Conservation (phyloP, 2,329 filamentous ascomycete genomes). For the Venturia oleaginea region DNA sequence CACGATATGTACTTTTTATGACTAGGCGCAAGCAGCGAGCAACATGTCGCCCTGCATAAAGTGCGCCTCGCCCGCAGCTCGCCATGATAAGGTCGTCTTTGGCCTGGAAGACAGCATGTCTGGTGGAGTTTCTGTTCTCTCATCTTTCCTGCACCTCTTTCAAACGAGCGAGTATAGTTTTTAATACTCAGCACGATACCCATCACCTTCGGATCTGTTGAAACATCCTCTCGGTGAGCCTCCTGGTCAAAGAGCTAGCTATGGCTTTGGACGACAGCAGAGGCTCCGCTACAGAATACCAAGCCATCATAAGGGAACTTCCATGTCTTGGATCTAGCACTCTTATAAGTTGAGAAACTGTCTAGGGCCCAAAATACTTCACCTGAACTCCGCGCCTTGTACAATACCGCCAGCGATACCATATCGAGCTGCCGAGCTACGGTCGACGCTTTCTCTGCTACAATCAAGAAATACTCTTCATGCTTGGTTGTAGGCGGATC, state of each 20-base stretch:
- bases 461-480: neutral
- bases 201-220: conserved; percentile 12
- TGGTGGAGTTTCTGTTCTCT: too few relatives aligned
- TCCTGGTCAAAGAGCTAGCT: conserved; percentile 9
- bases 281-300: neutral
- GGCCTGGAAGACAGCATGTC: neutral
- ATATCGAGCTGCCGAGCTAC: neutral
- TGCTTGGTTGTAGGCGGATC: neutral
- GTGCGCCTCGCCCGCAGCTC: too few relatives aligned
- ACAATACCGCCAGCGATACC: neutral
- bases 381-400: neutral
- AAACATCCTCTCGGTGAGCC: conserved; percentile 10
- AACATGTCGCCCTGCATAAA: too few relatives aligned
- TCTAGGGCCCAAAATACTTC: neutral
- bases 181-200: too few relatives aligned
- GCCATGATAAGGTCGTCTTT: neutral
- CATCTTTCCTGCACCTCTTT: too few relatives aligned
- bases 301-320: neutral
- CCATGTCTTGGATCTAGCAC: neutral
- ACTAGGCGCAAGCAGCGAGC: too few relatives aligned
- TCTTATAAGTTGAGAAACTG: neutral
- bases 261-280: neutral
- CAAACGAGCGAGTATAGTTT: too few relatives aligned
- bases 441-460: neutral
- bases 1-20: too few relatives aligned